These are phyloP conservation scores for Colletotrichum lentis DNA, from an alignment of 2,329 filamentous ascomycete genomes.

Conservation along the genomic window DNA sequence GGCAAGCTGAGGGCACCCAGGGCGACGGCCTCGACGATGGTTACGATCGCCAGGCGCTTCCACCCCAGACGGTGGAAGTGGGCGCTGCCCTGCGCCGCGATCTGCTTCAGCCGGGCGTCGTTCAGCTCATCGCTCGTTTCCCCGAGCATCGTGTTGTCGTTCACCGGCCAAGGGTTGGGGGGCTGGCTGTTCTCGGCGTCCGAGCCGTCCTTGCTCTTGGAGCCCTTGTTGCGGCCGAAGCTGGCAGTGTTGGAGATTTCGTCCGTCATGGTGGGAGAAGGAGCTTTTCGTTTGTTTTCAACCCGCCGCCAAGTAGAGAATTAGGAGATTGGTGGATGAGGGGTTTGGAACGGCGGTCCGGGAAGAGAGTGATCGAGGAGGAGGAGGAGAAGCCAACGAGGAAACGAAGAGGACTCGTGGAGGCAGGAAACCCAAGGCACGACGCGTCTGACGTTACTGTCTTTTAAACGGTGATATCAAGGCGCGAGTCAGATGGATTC, in stretches of 20 bases:
- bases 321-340: neutral
- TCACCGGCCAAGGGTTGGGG: slow-evolving; percentile 31
- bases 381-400: slow-evolving; percentile 3
- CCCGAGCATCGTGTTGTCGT: slow-evolving; percentile 34
- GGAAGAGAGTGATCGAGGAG: neutral
- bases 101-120: slow-evolving; percentile 57
- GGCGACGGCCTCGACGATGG: slow-evolving; percentile 66
- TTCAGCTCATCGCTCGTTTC: slow-evolving; percentile 43
- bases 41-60: slow-evolving; percentile 63
- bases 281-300: neutral
- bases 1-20: slow-evolving; percentile 63
- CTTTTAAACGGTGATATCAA: slow-evolving; percentile 20
- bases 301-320: neutral
- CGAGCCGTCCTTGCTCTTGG: slow-evolving; percentile 23
- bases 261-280: slow-evolving; percentile 26
- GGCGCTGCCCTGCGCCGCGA: slow-evolving; percentile 54
- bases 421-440: slow-evolving; percentile 2
- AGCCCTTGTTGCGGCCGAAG: slow-evolving; percentile 18
- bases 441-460: slow-evolving; percentile 25
- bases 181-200: slow-evolving; percentile 30
- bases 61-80: slow-evolving; percentile 64
- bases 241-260: slow-evolving; percentile 22
- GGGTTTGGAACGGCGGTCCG: neutral
- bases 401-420: slow-evolving; percentile 12
- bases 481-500: slow-evolving; percentile 26